These are phyloP conservation scores for Letharia lupina DNA, from an alignment of 495 filamentous ascomycete species.

Conservation along the genomic window DNA sequence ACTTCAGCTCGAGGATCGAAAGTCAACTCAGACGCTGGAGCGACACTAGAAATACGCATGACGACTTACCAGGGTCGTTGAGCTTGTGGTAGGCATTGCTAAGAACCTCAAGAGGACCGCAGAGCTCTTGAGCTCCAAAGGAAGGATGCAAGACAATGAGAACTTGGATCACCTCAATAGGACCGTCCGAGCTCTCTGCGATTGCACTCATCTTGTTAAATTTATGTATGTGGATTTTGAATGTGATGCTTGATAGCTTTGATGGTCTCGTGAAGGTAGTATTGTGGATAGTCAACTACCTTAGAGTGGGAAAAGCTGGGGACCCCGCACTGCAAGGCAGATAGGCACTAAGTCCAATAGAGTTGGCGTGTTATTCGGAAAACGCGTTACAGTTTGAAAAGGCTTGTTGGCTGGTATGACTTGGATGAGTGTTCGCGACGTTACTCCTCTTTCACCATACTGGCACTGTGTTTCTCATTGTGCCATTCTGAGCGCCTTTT, in stretches of 20 bases:
- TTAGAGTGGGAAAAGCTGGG: background rate
- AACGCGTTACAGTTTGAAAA: no score
- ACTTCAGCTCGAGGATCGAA: background rate
- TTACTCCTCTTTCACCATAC: no score
- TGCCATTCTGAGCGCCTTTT: no score
- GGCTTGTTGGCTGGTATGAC: no score
- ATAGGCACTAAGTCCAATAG: no score
- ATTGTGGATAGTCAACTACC: background rate
- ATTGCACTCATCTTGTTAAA: conserved; percentile 24
- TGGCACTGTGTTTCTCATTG: no score
- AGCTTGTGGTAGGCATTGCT: conserved; percentile 49
- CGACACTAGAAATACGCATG: background rate
- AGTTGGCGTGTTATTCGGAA: no score
- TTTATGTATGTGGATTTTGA: background rate
- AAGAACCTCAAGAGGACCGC: conserved; percentile 59
- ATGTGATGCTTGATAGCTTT: background rate
- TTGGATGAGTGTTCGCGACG: no score
- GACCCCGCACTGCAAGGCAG: background rate
- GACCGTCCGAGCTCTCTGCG: conserved; percentile 19
- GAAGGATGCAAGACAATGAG: conserved; percentile 41
- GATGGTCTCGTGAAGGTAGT: background rate
- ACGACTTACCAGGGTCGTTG: conserved; percentile 50
- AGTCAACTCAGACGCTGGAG: background rate
- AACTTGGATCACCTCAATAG: conserved; percentile 40
- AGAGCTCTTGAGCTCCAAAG: conserved; percentile 52